Conservation (phyloP, 169 alveolate species). For the Blepharisma undulans region DNA sequence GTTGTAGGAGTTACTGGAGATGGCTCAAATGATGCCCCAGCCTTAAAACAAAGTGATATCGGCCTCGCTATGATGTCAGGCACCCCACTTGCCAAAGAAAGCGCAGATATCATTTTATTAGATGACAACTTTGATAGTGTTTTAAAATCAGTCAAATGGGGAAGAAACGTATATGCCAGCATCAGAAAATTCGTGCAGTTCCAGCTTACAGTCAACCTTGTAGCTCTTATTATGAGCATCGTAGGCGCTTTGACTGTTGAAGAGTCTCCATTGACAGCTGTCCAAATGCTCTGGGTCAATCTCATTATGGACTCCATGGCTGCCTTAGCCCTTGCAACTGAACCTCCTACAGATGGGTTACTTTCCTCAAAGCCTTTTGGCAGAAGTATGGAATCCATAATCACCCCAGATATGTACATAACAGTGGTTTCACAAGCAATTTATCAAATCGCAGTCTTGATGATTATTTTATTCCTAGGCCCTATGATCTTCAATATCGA, state of each 20-base stretch:
- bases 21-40: constrained; percentile 93
- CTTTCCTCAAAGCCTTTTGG: constrained; percentile 85
- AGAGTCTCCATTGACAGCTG: constrained; percentile 83
- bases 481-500: constrained; percentile 51
- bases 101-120: constrained; percentile 70
- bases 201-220: constrained; percentile 71
- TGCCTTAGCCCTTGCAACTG: constrained; percentile 79
- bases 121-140: constrained; percentile 74
- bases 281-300: constrained; percentile 82
- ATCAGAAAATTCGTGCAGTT: constrained; percentile 74
- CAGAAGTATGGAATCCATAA: constrained; percentile 84
- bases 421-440: constrained; percentile 69
- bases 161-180: constrained; percentile 70
- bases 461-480: constrained; percentile 74
- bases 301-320: constrained; percentile 79
- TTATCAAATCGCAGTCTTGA: constrained; percentile 69
- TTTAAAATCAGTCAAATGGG: constrained; percentile 75
- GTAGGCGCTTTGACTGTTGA: constrained; percentile 71
- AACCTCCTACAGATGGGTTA: constrained; percentile 68
- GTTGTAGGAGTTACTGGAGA: constrained; percentile 93
- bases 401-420: constrained; percentile 58
- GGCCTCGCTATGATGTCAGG: constrained; percentile 80
- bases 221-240: constrained; percentile 66
- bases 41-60: constrained; percentile 82
- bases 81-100: constrained; percentile 76